A percentile compares a stretch with the other conserved stretches of the same genome.
phyloP scores from a whole-genome alignment of 495 filamentous ascomycete genomes.

The Hypoxylon lenormandii region DNA sequence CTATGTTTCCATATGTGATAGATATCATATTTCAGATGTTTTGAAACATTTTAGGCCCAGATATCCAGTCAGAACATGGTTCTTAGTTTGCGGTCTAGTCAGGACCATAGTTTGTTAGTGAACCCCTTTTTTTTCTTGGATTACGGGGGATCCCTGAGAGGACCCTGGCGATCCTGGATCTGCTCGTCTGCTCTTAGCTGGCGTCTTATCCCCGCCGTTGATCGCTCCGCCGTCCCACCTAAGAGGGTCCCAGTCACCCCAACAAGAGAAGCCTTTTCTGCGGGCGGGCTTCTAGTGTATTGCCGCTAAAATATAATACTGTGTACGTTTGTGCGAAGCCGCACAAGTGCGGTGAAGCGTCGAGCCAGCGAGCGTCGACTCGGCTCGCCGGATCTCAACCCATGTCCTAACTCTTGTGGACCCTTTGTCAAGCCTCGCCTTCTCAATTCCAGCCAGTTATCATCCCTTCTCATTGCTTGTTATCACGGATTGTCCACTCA shows the following conservation, averaged over 20 bases:
- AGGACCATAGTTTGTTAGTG: conserved; percentile 21
- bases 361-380: not conserved
- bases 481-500: conserved; percentile 21
- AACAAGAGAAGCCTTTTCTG: conserved; percentile 32
- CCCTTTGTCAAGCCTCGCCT: conserved; percentile 35
- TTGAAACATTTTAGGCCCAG: conserved; percentile 5
- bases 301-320: conserved; percentile 32
- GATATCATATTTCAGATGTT: conserved; percentile 13
- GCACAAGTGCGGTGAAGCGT: conserved; percentile 37
- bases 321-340: conserved; percentile 11
- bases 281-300: conserved; percentile 19
- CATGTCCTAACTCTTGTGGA: conserved; percentile 27
- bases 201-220: conserved; percentile 34
- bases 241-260: conserved; percentile 22
- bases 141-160: conserved; percentile 26
- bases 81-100: conserved; percentile 27
- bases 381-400: conserved; percentile 41
- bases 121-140: conserved; percentile 8
- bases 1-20: conserved; percentile 27
- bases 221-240: conserved; percentile 38
- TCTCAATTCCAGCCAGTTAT: conserved; percentile 18
- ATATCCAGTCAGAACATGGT: not conserved
- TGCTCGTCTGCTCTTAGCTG: conserved; percentile 35
- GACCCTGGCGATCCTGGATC: conserved; percentile 45
- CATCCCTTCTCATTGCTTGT: conserved; percentile 24